Evolutionary conservation across 176 grass and related monocot genomes (phyloP), one percentile per base, ranked within the genome.

Genomic region (Carex kokanica): DNA sequence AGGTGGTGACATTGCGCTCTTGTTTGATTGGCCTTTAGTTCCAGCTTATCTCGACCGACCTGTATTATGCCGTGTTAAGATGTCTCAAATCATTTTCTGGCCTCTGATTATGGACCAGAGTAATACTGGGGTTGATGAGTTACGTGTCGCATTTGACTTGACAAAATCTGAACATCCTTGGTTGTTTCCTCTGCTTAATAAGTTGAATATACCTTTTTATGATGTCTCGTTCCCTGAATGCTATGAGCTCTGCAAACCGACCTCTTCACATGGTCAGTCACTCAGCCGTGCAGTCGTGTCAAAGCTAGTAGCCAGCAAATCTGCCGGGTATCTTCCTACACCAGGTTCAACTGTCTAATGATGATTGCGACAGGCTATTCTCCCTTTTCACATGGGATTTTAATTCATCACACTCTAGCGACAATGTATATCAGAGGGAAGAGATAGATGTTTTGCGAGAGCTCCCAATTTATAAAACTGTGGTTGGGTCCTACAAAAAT

Each of bases 21-120:
- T 98, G 52, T 89, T 88, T 78, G 92, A 93, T 14, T 98, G 95
- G 95, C 95, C 95, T 72, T 88, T 98, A 78, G 84, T 98, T 92
- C 95, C 95, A 85, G 95, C 90, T 80, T 92, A 93, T 90, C 74
- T 98, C 10, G 70, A 90, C 67, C 80, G 73, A 24, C 84, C 92
- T 58, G 79, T 93, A 87, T 83, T 98, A 13, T 98, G 90, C 58
- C 88, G 81, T 91, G 92, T 91, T 74, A 94, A 93, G 84, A 83
- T 90, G 29, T 38, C 57, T 54, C 92, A 91, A 80, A 86, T 94
- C 61, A 64, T 98, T 88, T 98, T 98, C 86, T 90, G 91, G 56
- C 92, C 95, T 85, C 89, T 90, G 60, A 53, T 84, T 68, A 60
- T 52, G 38, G 87, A 91, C 78, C 87, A 81, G 83, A 87, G 29